Evolutionary conservation across 495 filamentous ascomycete genomes (phyloP).

Genomic region (Choiromyces venosus): DNA sequence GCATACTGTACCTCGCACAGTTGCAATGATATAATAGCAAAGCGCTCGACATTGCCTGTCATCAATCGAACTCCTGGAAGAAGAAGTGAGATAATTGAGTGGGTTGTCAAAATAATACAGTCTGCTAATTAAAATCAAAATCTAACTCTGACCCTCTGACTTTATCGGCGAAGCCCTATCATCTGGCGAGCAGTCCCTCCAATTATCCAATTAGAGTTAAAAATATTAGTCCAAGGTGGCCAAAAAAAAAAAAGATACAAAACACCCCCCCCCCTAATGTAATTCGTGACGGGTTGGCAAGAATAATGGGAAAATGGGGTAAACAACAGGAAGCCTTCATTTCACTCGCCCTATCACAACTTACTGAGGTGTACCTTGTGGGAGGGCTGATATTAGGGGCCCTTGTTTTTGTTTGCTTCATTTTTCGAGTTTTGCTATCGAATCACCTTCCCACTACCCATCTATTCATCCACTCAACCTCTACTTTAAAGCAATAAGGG

Average conservation of each 20-base stretch:
- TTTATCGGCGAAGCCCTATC: too few relatives aligned
- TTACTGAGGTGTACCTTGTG: too few relatives aligned
- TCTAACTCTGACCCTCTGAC: not conserved
- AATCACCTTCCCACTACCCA: not conserved
- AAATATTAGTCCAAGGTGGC: too few relatives aligned
- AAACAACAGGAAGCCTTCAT: too few relatives aligned
- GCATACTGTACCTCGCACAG: too few relatives aligned
- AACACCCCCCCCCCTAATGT: too few relatives aligned
- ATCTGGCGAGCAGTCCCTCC: too few relatives aligned
- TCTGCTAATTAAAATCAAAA: not conserved
- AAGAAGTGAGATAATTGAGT: not conserved
- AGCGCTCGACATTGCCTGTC: not conserved
- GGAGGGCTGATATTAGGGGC: not conserved
- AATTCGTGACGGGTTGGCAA: too few relatives aligned
- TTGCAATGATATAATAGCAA: not conserved
- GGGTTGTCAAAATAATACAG: not conserved
- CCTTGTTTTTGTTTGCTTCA: not conserved
- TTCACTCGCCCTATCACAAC: too few relatives aligned
- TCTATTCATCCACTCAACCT: not conserved
- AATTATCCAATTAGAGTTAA: too few relatives aligned
- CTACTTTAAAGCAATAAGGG: not conserved
- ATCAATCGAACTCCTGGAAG: not conserved
- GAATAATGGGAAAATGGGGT: too few relatives aligned
- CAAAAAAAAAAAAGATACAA: too few relatives aligned
- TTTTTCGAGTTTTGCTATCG: not conserved